These are phyloP conservation scores for Cylindrotheca fusiformis DNA, from an alignment of 108 stramenopile species.

Conservation along the genomic window DNA sequence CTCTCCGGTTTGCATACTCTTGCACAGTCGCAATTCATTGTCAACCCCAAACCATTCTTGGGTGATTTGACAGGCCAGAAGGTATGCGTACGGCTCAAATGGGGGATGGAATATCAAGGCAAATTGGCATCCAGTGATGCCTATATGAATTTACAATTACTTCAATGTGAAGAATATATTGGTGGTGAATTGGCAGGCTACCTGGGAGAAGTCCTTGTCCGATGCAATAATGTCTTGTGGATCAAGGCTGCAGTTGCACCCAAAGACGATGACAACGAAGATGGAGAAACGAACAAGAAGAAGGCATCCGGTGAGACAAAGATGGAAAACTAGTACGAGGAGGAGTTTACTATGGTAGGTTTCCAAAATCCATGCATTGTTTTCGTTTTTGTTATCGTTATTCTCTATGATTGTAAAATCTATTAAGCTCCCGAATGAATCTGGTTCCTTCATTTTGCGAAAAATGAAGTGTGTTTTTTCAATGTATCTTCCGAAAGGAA, in stretches of 20 bases:
- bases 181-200: constrained; percentile 93
- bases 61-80: constrained; percentile 89
- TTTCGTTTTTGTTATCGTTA: not conserved
- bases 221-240: constrained; percentile 99
- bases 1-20: not conserved
- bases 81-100: constrained; percentile 96
- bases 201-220: constrained; percentile 95
- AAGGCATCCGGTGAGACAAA: constrained; percentile 5
- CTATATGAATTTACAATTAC: constrained; percentile 97
- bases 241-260: constrained; percentile 71
- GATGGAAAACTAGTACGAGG: not conserved
- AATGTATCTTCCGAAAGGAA: constrained; percentile 29
- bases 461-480: no score
- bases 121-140: constrained; percentile 89
- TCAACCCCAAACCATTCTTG: constrained; percentile 99
- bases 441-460: not conserved
- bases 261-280: constrained; percentile 33
- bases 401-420: not conserved
- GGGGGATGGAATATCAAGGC: constrained; percentile 98
- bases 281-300: constrained; percentile 2
- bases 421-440: constrained; percentile 1
- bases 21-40: constrained; percentile 80
- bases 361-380: no score
- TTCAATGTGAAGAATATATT: constrained; percentile 92
- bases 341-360: not conserved